These are phyloP conservation scores for Zopfia rhizophila DNA, from an alignment of 2,329 filamentous ascomycete species.

Conservation along the genomic window DNA sequence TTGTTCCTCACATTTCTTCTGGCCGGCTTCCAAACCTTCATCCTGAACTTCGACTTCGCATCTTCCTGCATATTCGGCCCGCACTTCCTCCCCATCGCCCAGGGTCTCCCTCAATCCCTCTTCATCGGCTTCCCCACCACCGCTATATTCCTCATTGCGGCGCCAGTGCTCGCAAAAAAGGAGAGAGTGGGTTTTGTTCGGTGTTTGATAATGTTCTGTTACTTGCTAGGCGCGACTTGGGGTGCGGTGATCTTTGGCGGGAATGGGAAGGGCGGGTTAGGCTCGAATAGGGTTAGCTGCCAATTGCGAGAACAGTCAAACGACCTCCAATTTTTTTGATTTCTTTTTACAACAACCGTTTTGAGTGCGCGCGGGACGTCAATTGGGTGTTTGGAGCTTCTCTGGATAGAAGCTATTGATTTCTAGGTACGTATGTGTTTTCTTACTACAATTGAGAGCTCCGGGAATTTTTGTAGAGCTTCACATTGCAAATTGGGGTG, in stretches of 20 bases:
- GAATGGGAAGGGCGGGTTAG: too few species aligned
- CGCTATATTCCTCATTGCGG: conserved; percentile 31
- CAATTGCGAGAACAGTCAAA: conserved; percentile 34
- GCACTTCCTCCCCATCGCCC: conserved; percentile 26
- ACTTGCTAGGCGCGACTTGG: conserved; percentile 31
- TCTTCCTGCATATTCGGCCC: conserved; percentile 14
- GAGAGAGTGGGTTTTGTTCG: conserved; percentile 27
- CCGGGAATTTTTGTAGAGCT: too few species aligned
- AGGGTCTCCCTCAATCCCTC: conserved; percentile 30
- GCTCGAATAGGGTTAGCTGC: conserved; percentile 16
- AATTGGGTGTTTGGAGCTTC: too few species aligned
- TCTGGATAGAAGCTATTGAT: too few species aligned
- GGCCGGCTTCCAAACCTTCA: conserved; percentile 23
- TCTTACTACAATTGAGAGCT: too few species aligned
- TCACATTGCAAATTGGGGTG: too few species aligned
- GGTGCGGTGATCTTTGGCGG: conserved; percentile 32
- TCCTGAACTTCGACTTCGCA: conserved; percentile 27
- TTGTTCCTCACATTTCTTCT: conserved; percentile 7
- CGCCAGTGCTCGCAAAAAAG: conserved; percentile 28
- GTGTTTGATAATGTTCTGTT: conserved; percentile 34
- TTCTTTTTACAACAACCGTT: neutral
- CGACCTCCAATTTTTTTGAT: too few species aligned
- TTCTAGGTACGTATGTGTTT: too few species aligned
- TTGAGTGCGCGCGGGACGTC: too few species aligned
- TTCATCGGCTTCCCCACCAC: conserved; percentile 32